A percentile compares a stretch with the other conserved stretches of the same genome.
These are phyloP conservation scores for Pichia kudriavzevii DNA, from an alignment of 1,139 yeast species.

Conservation along the genomic window DNA sequence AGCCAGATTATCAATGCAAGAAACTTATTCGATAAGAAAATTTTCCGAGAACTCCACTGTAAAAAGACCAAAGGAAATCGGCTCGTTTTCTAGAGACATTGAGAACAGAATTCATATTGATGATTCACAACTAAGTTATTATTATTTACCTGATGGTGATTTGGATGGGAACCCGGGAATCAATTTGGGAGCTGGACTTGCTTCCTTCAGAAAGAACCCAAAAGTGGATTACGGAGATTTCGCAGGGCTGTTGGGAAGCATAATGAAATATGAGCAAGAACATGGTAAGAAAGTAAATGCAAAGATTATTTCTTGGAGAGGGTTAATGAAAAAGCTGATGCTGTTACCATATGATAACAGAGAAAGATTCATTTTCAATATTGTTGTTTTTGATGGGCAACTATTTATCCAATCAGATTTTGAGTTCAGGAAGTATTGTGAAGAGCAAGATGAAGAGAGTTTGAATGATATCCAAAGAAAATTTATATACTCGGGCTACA, in stretches of 20 bases:
- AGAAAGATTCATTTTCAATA: slow-evolving; percentile 57
- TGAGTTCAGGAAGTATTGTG: slow-evolving; percentile 25
- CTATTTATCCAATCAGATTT: slow-evolving; percentile 68
- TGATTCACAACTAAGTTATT: slow-evolving; percentile 52
- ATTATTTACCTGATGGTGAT: slow-evolving; percentile 67
- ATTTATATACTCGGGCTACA: slow-evolving; percentile 65
- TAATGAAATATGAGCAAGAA: slow-evolving; percentile 49
- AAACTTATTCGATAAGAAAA: slow-evolving; percentile 33
- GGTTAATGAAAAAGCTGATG: slow-evolving; percentile 64
- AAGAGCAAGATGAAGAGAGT: slow-evolving; percentile 25
- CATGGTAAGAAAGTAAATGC: slow-evolving; percentile 40
- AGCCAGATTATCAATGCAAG: slow-evolving; percentile 9
- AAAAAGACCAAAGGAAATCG: slow-evolving; percentile 69
- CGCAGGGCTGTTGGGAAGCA: slow-evolving; percentile 47
- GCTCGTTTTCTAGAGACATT: slow-evolving; percentile 48
- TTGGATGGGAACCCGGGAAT: slow-evolving; percentile 39
- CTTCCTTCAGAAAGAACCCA: slow-evolving; percentile 40
- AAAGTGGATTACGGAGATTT: slow-evolving; percentile 31
- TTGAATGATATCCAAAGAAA: slow-evolving; percentile 36
- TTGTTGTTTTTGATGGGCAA: slow-evolving; percentile 71
- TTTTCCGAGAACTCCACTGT: slow-evolving; percentile 48
- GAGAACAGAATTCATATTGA: slow-evolving; percentile 43
- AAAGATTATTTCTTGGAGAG: slow-evolving; percentile 78
- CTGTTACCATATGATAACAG: slow-evolving; percentile 49
- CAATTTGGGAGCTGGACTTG: slow-evolving; percentile 60